Evolutionary conservation across 2,329 filamentous ascomycete species (phyloP), one percentile per base, ranked within the genome.

Genomic region (Chrysosporium queenslandicum): DNA sequence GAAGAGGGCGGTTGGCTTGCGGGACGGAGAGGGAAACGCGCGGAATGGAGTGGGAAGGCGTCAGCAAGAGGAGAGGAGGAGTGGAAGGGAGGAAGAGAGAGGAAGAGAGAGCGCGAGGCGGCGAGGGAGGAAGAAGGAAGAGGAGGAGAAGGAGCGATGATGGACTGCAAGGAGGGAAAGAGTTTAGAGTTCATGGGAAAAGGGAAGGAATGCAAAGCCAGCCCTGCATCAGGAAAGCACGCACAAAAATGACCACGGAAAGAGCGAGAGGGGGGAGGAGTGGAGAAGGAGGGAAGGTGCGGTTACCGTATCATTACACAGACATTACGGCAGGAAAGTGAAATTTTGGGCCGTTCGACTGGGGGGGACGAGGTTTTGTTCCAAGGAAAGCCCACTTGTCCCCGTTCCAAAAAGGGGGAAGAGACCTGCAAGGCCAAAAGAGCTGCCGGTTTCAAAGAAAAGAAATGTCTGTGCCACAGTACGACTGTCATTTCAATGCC

Each of bases 1-100:
- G 75, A 18, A 80, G 72, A 36, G 88, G 76, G 32, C 81, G 79
- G 14, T n/a, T n/a, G n/a, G n/a, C n/a, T n/a, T n/a, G 75, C 70
- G 58, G 80, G 74, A 4, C 74, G 69, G 14, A 75, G 70, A 58
- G 80, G 74, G 4, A 74, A 69, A 41, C 16, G 11, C 36, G n/a
- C 36, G 20, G 16, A 11, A 16, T 18, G 36, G 16, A 20, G 36
- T 36, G 12, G 39, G 5, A 25, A 25, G 14, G 39, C 23, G 20
- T 12, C 9, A 6, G 41, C 11, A 18, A 3, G 4, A 80, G 80
- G 1, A 46, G 50, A 54, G 51, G 41, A 48, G 46, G 46, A 55
- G 50, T 50, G 48, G 46, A 54, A 16, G 20, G 32, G 30, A 42
- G 16, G 20, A 36, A 43, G 46, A 53, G 32, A 46, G 47, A 37